phyloP scores from a whole-genome alignment of 73 alveolate genomes.

The Tetrahymena thermophila region DNA sequence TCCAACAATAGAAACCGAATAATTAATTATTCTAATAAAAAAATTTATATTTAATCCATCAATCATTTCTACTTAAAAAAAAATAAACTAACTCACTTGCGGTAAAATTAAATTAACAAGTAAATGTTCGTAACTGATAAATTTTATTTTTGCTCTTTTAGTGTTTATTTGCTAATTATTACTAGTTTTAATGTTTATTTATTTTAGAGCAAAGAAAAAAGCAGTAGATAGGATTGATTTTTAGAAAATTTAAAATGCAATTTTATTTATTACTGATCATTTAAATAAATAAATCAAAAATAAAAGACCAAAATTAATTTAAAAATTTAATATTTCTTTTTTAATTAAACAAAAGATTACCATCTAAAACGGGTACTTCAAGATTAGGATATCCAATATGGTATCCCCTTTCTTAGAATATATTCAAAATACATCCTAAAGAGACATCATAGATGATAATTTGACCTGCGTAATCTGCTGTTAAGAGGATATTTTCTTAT shows the following conservation, averaged over 20 bases:
- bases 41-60: no score
- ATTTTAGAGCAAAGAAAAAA: no score
- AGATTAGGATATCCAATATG: constrained; percentile 34
- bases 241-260: not conserved
- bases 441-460: constrained; percentile 14
- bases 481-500: constrained; percentile 15
- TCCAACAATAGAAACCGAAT: no score
- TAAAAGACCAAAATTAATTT: not conserved
- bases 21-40: no score
- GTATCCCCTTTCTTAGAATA: constrained; percentile 41
- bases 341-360: not conserved
- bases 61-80: no score
- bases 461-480: constrained; percentile 35
- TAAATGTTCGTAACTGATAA: no score
- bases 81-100: no score
- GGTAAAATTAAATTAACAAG: no score
- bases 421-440: constrained; percentile 10
- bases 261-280: not conserved
- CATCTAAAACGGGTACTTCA: constrained; percentile 43
- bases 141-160: no score
- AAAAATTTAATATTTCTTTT: not conserved
- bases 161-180: no score
- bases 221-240: no score
- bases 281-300: not conserved
- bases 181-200: no score